Evolutionary conservation across 169 alveolate genomes (phyloP), one percentile per base, ranked within the genome.

Genomic region (Babesia sp.): DNA sequence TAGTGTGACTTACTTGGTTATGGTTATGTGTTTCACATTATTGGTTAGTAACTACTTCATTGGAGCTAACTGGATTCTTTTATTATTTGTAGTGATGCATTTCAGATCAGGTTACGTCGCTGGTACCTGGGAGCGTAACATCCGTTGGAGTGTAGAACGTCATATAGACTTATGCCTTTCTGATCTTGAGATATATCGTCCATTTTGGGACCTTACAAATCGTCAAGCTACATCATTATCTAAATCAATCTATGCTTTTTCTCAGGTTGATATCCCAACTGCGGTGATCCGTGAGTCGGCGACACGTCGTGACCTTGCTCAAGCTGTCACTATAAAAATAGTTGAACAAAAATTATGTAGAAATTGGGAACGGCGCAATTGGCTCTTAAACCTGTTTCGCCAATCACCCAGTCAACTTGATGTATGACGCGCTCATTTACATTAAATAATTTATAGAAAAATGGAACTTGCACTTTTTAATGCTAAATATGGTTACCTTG

Each of bases 401-500:
- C 89, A 73, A 41, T 67, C 89, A 60, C 89, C 89, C 60, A 68
- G 60, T 29, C 79, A 29, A 31, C 58, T 51, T 1, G 66, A 69
- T 28, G n/a, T 29, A 37, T 69, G 67, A 45, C 69, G 48, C 63
- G 51, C 64, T 22, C 59, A 42, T 34, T 12, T 50, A 71, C 83
- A 45, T n/a, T n/a, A n/a, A n/a, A 59, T 58, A 59, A 8, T 29
- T 46, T n/a, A 36, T 44, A 69, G 42, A 29, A 44, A 58, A n/a
- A 93, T 94, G 97, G 99, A 97, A 84, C 87, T 96, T 56, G 88
- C 96, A 54, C 85, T 93, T 54, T 98, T 97, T 90, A 97, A 96
- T 83, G 88, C 94, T 29, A 94, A 95, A 61, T 98, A 95, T 87
- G 99, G 99, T 53, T 96, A 95, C 91, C 90, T 96, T 24, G 99